Conservation (phyloP, 768 basidiomycete species). For the Lanmaoa pseudosensibilis region DNA sequence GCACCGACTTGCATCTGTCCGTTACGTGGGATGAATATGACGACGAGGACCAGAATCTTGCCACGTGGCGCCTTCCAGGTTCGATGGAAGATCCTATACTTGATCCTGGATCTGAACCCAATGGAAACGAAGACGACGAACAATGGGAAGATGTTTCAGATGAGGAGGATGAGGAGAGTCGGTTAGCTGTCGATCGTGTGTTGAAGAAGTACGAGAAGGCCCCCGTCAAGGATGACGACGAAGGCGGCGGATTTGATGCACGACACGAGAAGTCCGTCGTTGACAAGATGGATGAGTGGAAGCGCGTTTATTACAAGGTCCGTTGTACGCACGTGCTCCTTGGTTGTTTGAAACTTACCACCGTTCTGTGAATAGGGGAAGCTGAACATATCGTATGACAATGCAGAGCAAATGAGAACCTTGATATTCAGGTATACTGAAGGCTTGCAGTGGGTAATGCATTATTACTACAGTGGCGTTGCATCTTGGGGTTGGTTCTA, state of each 20-base stretch:
- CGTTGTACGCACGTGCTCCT: constrained; percentile 41
- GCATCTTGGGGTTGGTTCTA: constrained; percentile 99
- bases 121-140: constrained; percentile 49
- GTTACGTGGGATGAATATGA: constrained; percentile 95
- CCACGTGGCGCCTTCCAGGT: constrained; percentile 64
- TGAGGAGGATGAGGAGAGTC: constrained; percentile 66
- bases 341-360: constrained; percentile 14
- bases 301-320: constrained; percentile 85
- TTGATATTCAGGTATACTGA: constrained; percentile 84
- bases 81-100: constrained; percentile 36
- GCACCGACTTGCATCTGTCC: constrained; percentile 72
- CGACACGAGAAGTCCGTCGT: constrained; percentile 69
- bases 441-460: constrained; percentile 98
- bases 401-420: constrained; percentile 64
- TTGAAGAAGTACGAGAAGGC: constrained; percentile 88
- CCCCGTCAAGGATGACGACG: constrained; percentile 68
- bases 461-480: constrained; percentile 97
- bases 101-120: constrained; percentile 35
- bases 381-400: constrained; percentile 74
- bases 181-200: constrained; percentile 75
- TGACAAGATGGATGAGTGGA: constrained; percentile 93
- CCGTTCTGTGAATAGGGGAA: constrained; percentile 61
- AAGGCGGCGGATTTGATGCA: constrained; percentile 74
- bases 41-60: constrained; percentile 74
- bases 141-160: constrained; percentile 52